Conservation (phyloP, 2,329 filamentous ascomycete genomes). For the Ophiocordyceps camponoti-rufipedis region DNA sequence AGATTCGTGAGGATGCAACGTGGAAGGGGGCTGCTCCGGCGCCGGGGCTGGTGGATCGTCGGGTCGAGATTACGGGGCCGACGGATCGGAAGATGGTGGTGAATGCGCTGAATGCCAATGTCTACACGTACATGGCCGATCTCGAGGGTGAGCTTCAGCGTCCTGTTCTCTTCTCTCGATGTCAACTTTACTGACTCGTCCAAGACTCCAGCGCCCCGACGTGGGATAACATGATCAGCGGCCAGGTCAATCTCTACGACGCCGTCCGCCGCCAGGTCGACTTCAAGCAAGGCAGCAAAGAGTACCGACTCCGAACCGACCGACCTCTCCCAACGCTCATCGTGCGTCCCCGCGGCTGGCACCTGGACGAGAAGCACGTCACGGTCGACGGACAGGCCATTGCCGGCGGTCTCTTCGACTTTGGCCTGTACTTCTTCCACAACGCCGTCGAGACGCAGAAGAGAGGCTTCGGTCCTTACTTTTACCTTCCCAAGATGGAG, state of each 20-base stretch:
- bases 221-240: constrained; percentile 99
- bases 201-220: constrained; percentile 86
- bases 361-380: constrained; percentile 96
- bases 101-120: constrained; percentile 87
- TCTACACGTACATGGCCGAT: constrained; percentile 99
- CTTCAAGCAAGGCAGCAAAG: constrained; percentile 88
- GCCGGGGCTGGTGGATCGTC: constrained; percentile 78
- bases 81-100: constrained; percentile 99
- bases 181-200: neutral
- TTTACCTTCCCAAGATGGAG: constrained; percentile 97
- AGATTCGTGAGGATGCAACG: constrained; percentile 82
- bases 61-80: constrained; percentile 92
- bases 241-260: constrained; percentile 94
- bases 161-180: neutral
- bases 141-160: constrained; percentile 58
- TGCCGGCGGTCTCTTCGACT: constrained; percentile 85
- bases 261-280: constrained; percentile 86
- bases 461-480: constrained; percentile 80
- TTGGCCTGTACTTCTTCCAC: constrained; percentile 98
- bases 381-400: constrained; percentile 91
- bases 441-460: constrained; percentile 80
- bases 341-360: constrained; percentile 89
- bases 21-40: constrained; percentile 89
- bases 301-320: constrained; percentile 94
- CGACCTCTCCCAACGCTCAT: constrained; percentile 74